These are phyloP conservation scores for Eimeria brunetti DNA, from an alignment of 169 alveolate species.

Conservation along the genomic window DNA sequence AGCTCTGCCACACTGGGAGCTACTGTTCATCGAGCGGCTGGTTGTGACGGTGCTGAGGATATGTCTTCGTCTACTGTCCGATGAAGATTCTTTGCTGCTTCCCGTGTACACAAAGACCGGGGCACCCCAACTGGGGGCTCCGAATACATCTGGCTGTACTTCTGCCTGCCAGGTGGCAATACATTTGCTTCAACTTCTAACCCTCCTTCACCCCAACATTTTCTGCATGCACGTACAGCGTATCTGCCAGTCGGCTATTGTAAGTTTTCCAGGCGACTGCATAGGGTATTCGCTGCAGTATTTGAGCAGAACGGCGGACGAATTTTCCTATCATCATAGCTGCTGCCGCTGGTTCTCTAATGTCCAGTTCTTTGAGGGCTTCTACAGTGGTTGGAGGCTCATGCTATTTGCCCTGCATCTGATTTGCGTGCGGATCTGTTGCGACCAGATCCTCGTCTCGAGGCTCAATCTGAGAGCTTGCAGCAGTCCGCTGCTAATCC, in stretches of 20 bases:
- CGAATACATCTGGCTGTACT: conserved; percentile 32
- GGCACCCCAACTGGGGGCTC: background rate
- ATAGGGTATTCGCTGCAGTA: background rate
- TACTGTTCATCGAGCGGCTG: conserved; percentile 79
- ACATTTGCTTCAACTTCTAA: conserved; percentile 51
- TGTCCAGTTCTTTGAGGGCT: background rate
- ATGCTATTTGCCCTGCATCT: background rate
- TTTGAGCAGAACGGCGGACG: background rate
- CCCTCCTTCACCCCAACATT: conserved; percentile 79
- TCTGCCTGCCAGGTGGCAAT: conserved; percentile 51
- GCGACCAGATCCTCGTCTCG: conserved; percentile 54
- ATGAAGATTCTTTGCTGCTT: conserved; percentile 48
- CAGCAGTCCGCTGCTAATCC: conserved; percentile 66
- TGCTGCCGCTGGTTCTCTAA: background rate
- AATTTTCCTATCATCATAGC: background rate
- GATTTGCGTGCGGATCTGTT: background rate
- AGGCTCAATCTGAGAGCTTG: conserved; percentile 62
- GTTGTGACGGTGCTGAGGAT: conserved; percentile 70
- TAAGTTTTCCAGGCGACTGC: background rate
- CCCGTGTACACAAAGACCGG: conserved; percentile 35
- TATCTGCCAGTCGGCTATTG: conserved; percentile 57
- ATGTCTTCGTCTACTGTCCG: conserved; percentile 48
- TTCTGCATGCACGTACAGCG: conserved; percentile 75
- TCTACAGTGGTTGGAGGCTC: background rate
- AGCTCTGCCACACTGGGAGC: conserved; percentile 71